Evolutionary conservation across 768 basidiomycete species (phyloP).

Genomic region (Galerina sulciceps): DNA sequence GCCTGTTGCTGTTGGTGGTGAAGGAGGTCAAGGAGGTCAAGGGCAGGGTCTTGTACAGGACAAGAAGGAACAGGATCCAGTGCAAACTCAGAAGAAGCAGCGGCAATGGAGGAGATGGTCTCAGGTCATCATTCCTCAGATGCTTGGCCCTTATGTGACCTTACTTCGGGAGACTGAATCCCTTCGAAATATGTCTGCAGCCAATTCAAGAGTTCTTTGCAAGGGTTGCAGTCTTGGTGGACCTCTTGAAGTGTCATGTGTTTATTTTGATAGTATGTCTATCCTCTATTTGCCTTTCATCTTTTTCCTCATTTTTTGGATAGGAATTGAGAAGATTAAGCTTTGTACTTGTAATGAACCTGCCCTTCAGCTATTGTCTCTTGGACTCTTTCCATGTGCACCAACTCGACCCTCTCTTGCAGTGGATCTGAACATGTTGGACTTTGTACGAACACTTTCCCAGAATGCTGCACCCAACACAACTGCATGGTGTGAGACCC

Average conservation of each 20-base stretch:
- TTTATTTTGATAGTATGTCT: constrained; percentile 14
- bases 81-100: constrained; percentile 3
- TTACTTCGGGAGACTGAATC: background rate
- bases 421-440: constrained; percentile 32
- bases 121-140: constrained; percentile 4
- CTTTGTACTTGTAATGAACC: constrained; percentile 12
- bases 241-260: constrained; percentile 1
- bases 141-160: constrained; percentile 12
- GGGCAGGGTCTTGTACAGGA: too few species aligned
- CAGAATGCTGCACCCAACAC: constrained; percentile 22
- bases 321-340: constrained; percentile 1
- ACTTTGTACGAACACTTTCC: constrained; percentile 30
- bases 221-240: background rate
- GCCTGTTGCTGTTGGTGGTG: background rate
- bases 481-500: constrained; percentile 23
- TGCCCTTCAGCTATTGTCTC: background rate
- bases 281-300: background rate
- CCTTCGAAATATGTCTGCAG: background rate
- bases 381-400: constrained; percentile 14
- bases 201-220: background rate
- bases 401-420: constrained; percentile 33
- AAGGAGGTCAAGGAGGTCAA: too few species aligned
- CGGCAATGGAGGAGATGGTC: constrained; percentile 12
- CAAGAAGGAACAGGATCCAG: too few species aligned
- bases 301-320: background rate